Evolutionary conservation across 2,329 filamentous ascomycete genomes (phyloP), one percentile per base, ranked within the genome.

Genomic region (Cladosporium sp.): DNA sequence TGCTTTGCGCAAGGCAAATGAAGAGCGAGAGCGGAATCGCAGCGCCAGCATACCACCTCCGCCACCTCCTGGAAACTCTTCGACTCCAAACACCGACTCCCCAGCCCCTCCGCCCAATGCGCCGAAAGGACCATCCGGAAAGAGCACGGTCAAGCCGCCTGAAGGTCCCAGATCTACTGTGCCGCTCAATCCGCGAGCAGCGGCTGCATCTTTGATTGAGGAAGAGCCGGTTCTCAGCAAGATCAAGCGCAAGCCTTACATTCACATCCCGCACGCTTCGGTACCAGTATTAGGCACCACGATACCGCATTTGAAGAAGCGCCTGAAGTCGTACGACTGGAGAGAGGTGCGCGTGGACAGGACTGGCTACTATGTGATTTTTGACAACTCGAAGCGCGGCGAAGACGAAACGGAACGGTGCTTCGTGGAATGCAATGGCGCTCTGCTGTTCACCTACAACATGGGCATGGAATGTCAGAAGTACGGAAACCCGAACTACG

Each of bases 321-420:
- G 92, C 46, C 76, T 97, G 50, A 93, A 92, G 69, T 83, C 84
- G 46, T 95, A 87, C 67, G 77, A 82, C 54, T 89, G 91, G 71
- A 84, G 88, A 58, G 84, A 90, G 46, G 86, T 98, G 48, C 82
- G 89, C 33, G 83, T 87, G 55, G 93, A 98, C 67, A 82, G 82
- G 54, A 86, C 83, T 0, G 93, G 93, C 0, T 98, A 96, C 69
- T 97, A 89, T 67, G 83, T 97, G 49, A 77, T 90, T n/a, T 98
- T 98, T 64, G 82, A 87, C 46, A 86, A 92, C 62, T 88, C 83
- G 1, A 80, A 81, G 51, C 76, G 79, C 8, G 92, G 92, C 2
- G 85, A 90, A 62, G 77, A 84, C 52, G 90, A 96, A 70, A 85
- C 89, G 0, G 85, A 88, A 60, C 80, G 87, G 56, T 96, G 91